These are phyloP conservation scores for Austroboletus niveus DNA, from an alignment of 1,284 basidiomycete species.

Conservation along the genomic window DNA sequence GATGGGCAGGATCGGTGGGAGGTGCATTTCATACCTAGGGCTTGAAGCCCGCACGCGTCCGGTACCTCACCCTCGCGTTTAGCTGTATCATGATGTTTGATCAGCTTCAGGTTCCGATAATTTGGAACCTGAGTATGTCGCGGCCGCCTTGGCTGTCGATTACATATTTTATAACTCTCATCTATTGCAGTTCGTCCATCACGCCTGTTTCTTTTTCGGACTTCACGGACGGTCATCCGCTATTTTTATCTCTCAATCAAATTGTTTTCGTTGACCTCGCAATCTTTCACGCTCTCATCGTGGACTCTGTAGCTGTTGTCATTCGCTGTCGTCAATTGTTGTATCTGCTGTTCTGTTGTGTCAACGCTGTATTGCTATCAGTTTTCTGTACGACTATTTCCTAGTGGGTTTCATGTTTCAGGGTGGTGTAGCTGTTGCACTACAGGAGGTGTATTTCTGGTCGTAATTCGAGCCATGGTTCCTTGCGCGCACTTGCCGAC, in stretches of 20 bases:
- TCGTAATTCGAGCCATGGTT: not conserved
- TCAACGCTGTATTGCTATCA: not conserved
- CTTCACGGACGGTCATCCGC: conserved; percentile 14
- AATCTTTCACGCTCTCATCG: conserved; percentile 6
- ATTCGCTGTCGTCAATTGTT: conserved; percentile 1
- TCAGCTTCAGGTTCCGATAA: conserved; percentile 11
- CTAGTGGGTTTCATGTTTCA: too few relatives aligned
- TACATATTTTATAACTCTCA: not conserved
- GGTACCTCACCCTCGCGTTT: not conserved
- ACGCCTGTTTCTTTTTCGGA: conserved; percentile 7
- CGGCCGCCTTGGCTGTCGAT: conserved; percentile 3
- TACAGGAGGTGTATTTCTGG: not conserved
- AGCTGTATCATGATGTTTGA: conserved; percentile 11
- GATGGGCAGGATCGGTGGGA: conserved; percentile 28
- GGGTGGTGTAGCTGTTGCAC: too few relatives aligned
- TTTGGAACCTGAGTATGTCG: conserved; percentile 12
- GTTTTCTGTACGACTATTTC: not conserved
- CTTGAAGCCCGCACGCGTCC: conserved; percentile 1
- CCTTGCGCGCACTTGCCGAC: too few relatives aligned
- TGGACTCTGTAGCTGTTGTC: conserved; percentile 11
- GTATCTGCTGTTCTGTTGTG: conserved; percentile 12
- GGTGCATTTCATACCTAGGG: conserved; percentile 15
- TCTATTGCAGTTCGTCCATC: conserved; percentile 7
- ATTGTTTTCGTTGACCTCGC: conserved; percentile 5
- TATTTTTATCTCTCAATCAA: not conserved